phyloP scores from a whole-genome alignment of 2,329 filamentous ascomycete species.

The Myriangium duriaei region DNA sequence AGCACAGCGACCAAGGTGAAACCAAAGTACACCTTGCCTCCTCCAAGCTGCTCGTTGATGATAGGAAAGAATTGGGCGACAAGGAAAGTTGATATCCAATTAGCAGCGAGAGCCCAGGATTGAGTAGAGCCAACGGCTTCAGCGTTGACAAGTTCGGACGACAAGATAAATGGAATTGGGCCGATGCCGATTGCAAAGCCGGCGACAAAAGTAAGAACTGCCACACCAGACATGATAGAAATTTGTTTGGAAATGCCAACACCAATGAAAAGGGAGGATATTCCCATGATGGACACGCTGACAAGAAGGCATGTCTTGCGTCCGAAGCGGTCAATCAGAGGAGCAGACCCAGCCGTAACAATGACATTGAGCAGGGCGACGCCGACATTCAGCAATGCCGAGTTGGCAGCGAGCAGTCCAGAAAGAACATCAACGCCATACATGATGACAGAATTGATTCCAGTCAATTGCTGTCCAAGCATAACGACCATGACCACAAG shows the following conservation, averaged over 20 bases:
- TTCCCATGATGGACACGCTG: slow-evolving; percentile 75
- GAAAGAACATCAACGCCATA: slow-evolving; percentile 87
- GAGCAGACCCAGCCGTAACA: slow-evolving; percentile 69
- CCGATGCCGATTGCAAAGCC: slow-evolving; percentile 86
- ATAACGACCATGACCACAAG: slow-evolving; percentile 86
- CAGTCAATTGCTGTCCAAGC: slow-evolving; percentile 83
- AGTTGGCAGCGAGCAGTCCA: slow-evolving; percentile 67
- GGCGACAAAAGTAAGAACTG: slow-evolving; percentile 74
- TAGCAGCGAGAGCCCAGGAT: slow-evolving; percentile 73
- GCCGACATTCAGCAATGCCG: slow-evolving; percentile 70
- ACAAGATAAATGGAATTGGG: slow-evolving; percentile 87
- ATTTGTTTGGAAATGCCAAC: slow-evolving; percentile 63
- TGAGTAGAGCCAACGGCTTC: slow-evolving; percentile 88
- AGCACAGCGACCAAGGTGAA: slow-evolving; percentile 63
- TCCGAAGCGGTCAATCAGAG: slow-evolving; percentile 74
- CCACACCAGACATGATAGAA: slow-evolving; percentile 65
- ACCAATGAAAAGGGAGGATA: slow-evolving; percentile 63
- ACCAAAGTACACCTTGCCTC: slow-evolving; percentile 82
- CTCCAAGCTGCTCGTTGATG: slow-evolving; percentile 63
- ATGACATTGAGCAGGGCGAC: slow-evolving; percentile 79
- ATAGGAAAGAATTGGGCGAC: slow-evolving; percentile 94
- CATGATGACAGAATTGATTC: slow-evolving; percentile 95
- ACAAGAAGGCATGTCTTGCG: slow-evolving; percentile 74
- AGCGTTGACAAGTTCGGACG: slow-evolving; percentile 77
- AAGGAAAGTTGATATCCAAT: slow-evolving; percentile 81